These are phyloP conservation scores for Begonia fuchsioides DNA, from an alignment of 306 rosid species.

Conservation along the genomic window DNA sequence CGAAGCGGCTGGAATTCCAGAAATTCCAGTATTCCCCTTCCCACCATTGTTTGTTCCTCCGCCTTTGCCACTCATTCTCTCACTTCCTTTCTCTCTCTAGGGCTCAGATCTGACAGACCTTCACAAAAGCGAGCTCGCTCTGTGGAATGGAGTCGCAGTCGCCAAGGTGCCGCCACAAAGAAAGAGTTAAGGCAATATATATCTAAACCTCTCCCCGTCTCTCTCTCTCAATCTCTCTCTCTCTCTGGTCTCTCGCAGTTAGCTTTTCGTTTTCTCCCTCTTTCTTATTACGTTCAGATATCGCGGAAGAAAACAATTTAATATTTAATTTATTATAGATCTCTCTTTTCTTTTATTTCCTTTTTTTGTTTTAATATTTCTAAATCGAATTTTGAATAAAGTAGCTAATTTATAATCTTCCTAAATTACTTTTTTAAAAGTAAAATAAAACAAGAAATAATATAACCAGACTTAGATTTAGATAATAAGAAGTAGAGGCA, in stretches of 20 bases:
- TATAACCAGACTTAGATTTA: too few relatives aligned
- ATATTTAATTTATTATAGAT: too few relatives aligned
- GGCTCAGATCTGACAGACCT: slow-evolving; percentile 32
- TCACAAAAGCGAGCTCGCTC: slow-evolving; percentile 8
- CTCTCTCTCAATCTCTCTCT: not conserved
- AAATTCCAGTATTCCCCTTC: slow-evolving; percentile 39
- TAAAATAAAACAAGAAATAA: too few relatives aligned
- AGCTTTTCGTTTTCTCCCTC: slow-evolving; percentile 1
- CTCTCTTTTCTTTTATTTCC: too few relatives aligned
- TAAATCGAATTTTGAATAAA: too few relatives aligned
- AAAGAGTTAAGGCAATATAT: slow-evolving; percentile 4
- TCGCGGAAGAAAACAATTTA: too few relatives aligned
- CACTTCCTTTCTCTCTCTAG: slow-evolving; percentile 6
- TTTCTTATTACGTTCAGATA: not conserved
- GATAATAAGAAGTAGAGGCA: too few relatives aligned
- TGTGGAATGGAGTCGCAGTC: slow-evolving; percentile 6
- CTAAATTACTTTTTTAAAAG: too few relatives aligned
- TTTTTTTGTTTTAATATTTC: not conserved
- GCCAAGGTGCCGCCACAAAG: slow-evolving; percentile 45
- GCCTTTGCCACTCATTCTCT: slow-evolving; percentile 55
- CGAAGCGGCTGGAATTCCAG: slow-evolving; percentile 65
- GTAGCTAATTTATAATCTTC: too few relatives aligned
- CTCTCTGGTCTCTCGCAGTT: slow-evolving; percentile 5
- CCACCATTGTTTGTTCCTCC: slow-evolving; percentile 29
- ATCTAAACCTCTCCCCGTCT: slow-evolving; percentile 6